Evolutionary conservation across 176 grass and related monocot species (phyloP), one percentile per base, ranked within the genome.

Genomic region (Avena eriantha): DNA sequence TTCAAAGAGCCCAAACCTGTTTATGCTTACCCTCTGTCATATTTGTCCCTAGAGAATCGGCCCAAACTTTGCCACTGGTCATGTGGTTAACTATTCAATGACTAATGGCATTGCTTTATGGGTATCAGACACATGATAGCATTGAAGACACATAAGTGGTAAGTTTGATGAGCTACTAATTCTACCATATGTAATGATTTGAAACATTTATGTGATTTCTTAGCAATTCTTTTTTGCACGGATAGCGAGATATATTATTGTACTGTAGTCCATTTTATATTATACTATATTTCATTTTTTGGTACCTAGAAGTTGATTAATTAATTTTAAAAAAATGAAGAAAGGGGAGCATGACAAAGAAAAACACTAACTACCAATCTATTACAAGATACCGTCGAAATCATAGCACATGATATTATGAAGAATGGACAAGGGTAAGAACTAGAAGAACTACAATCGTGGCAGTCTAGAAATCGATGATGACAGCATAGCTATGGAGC

Each of bases 321-420:
- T 36, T 78, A 43, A 75, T 88, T 84, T 90, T 19, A 84, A 94
- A 94, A 94, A 41, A 84, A 34, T 0, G 51, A 78, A 85, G n/a
- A 39, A 93, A 82, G 87, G 89, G 12, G 89, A 88, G 10, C 22
- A 79, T 61, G 86, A 96, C 21, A 66, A 56, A 77, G 45, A 55
- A 93, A 46, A 45, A 88, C 87, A 80, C 93, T 91, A 16, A 92
- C 94, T 70, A 86, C 86, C 45, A 93, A 92, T 94, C 85, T 98
- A 23, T 86, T 98, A 76, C 97, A 94, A 86, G 92, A 96, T 74
- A 94, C 90, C 74, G 93, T 98, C 92, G 97, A 96, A 80, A 94
- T 98, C 54, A 91, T 94, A 78, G 89, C 85, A 7, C 92, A 93
- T 31, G 94, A 94, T 75, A 41, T 98, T 72, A 98, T 94, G 93